Percentiles rank a stretch among this genome's conserved stretches.
phyloP scores from a whole-genome alignment of 441 rosid species.

The Biscutella laevigata region DNA sequence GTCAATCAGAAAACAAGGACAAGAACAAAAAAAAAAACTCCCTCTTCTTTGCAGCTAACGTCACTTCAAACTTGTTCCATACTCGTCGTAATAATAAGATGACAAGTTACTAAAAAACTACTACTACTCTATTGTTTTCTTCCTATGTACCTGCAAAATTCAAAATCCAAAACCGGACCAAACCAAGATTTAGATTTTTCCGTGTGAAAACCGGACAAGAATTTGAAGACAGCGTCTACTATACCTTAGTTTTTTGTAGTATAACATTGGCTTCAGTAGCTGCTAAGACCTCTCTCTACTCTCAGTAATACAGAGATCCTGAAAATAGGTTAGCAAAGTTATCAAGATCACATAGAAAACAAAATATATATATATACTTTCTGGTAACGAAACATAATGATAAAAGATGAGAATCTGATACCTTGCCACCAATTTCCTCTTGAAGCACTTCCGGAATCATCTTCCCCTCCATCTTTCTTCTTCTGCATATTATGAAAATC shows the following conservation, averaged over 20 bases:
- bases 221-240: background rate
- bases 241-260: conserved; percentile 13
- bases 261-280: conserved; percentile 3
- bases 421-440: conserved; percentile 98
- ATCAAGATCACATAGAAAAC: background rate
- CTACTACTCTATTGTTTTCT: conserved; percentile 2
- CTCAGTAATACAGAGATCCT: conserved; percentile 31
- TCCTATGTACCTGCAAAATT: conserved; percentile 22
- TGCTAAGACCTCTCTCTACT: conserved; percentile 13
- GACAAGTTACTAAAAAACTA: conserved; percentile 18
- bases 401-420: conserved; percentile 14
- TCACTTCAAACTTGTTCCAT: conserved; percentile 25
- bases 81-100: conserved; percentile 21
- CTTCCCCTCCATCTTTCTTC: conserved; percentile 60
- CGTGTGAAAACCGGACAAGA: background rate
- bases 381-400: background rate
- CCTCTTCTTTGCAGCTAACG: conserved; percentile 7
- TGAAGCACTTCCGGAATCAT: conserved; percentile 65
- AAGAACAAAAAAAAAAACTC: conserved; percentile 6
- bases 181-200: background rate
- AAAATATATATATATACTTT: background rate
- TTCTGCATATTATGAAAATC: conserved; percentile 8
- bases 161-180: background rate
- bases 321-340: background rate
- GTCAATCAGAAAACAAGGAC: conserved; percentile 16